Base-by-base conservation (phyloP, 2,329 filamentous ascomycete species). In the Claviceps sp. region DNA sequence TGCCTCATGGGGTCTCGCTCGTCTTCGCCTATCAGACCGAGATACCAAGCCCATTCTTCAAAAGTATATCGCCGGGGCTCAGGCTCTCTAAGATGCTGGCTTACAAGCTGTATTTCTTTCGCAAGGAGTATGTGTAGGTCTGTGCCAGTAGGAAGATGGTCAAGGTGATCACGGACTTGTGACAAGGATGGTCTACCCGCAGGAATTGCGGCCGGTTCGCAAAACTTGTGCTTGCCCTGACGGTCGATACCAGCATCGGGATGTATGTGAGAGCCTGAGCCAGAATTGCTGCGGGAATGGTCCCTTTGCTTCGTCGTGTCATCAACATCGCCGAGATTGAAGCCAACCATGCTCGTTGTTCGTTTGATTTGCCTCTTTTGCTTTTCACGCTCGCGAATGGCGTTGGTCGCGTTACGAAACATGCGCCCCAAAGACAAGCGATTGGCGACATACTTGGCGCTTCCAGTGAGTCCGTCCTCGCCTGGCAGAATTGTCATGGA, bases 11-110 rank as follows among this genome's bases (percentile, higher is more conserved):
- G 67, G 56, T 70, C 70, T 51, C 66, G 68, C 60, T 83, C 79
- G 61, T 82, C 78, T 60, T 82, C 78, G 47, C 80, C 80, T n/a
- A 95, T 86, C 37, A 95, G 73, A 22, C 80, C 78, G 7, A 90
- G 82, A 59, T 88, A 93, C 71, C 87, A 87, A 0, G 85, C 85
- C 90, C 89, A 95, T 63, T 95, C 85, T 58, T 89, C 81, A 56
- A 89, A 96, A 0, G 72, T 74, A 64, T 95, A 96, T 51, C 75
- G 76, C 52, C 81, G 82, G 2, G 78, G 74, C 4, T 73, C 66
- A 45, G 71, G 65, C 17, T 78, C 76, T 38, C 86, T 70, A 61
- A 93, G 80, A 47, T 77, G 71, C n/a, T 55, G 54, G 1, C 81
- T 80, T 1, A 87, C 79, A 26, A 72, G 73, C 14, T 79, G 73